Percentiles rank a stretch among this genome's conserved stretches.
Conservation (phyloP, 2,329 filamentous ascomycete genomes). For the Xylaria sp. region DNA sequence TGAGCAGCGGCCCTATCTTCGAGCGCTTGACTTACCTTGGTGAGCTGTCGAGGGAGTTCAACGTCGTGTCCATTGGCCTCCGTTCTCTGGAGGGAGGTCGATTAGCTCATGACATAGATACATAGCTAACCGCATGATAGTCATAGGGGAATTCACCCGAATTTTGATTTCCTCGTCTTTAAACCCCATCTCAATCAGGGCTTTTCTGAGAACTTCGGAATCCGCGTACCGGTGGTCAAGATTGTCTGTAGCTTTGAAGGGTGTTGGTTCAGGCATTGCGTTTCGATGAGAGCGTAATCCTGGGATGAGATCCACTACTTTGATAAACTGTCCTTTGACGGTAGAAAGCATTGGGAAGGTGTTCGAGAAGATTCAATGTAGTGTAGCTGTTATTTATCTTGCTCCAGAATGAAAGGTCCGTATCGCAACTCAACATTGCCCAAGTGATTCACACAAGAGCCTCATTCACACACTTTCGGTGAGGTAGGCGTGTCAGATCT, state of each 20-base stretch:
- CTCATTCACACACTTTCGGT: background rate
- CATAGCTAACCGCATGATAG: background rate
- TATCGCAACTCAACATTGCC: too few relatives aligned
- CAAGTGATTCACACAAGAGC: background rate
- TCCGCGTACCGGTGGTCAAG: constrained; percentile 6
- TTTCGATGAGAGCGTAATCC: background rate
- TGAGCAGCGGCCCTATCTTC: background rate
- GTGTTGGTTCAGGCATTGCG: background rate
- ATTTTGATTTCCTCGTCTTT: constrained; percentile 16
- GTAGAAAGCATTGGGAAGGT: constrained; percentile 8
- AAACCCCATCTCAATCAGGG: background rate
- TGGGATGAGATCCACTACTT: constrained; percentile 8
- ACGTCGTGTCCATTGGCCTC: background rate
- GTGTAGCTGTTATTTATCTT: constrained; percentile 3
- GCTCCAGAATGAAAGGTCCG: background rate
- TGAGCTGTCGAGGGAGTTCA: constrained; percentile 1
- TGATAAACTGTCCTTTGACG: background rate
- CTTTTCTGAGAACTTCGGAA: background rate
- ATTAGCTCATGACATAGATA: background rate
- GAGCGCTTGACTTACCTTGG: background rate
- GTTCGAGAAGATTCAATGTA: too few relatives aligned
- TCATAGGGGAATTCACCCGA: background rate
- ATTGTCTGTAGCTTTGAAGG: constrained; percentile 1
- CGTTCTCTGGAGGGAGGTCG: background rate
- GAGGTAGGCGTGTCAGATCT: background rate